These are phyloP conservation scores for Hypholoma sublateritium DNA, from an alignment of 768 basidiomycete genomes.

Conservation along the genomic window DNA sequence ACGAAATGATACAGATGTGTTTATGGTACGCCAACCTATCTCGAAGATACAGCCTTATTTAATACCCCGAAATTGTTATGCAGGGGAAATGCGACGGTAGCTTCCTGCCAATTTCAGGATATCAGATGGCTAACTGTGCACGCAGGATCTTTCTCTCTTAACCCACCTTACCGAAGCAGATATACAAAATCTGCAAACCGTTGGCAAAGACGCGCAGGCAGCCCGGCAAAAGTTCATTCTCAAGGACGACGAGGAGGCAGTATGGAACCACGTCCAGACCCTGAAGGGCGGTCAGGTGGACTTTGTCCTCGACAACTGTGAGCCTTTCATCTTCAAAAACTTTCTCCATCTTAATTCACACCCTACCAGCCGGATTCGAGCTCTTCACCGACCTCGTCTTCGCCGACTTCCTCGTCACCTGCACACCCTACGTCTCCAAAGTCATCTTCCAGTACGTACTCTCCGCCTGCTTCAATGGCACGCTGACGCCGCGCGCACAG, in stretches of 20 bases:
- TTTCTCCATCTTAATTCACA: no score
- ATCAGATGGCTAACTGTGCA: not conserved
- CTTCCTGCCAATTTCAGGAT: conserved; percentile 11
- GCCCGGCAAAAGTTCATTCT: conserved; percentile 81
- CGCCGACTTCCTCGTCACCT: conserved; percentile 89
- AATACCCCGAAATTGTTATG: not conserved
- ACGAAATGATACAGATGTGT: conserved; percentile 89
- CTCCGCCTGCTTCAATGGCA: not conserved
- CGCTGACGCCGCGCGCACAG: conserved; percentile 34
- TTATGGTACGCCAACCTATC: conserved; percentile 61
- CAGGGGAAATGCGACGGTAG: conserved; percentile 94
- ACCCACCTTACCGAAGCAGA: conserved; percentile 83
- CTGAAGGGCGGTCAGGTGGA: conserved; percentile 65
- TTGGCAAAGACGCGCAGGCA: conserved; percentile 77
- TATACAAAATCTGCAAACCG: conserved; percentile 79
- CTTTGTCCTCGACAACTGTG: conserved; percentile 91
- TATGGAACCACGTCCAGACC: conserved; percentile 70
- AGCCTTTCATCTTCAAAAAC: conserved; percentile 11
- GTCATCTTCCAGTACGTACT: conserved; percentile 86
- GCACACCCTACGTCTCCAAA: conserved; percentile 77
- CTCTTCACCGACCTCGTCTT: conserved; percentile 92
- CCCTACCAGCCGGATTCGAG: conserved; percentile 85
- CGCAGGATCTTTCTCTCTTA: conserved; percentile 84
- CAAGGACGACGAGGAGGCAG: conserved; percentile 73
- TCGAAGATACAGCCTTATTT: not conserved